These are phyloP conservation scores for Knoxia roxburghii DNA, from an alignment of 257 asterid species.

Conservation along the genomic window DNA sequence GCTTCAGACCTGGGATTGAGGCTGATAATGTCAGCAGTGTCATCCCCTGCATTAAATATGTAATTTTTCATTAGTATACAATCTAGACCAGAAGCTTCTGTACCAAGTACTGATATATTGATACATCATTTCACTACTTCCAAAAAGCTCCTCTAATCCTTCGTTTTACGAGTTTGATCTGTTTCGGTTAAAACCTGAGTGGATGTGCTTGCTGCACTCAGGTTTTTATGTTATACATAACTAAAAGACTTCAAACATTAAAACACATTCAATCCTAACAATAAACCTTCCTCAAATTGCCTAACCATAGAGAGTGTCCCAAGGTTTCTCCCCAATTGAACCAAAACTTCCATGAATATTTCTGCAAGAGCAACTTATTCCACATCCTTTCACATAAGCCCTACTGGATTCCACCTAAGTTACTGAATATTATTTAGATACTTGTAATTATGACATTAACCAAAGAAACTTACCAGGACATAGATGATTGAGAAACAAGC, in stretches of 20 bases:
- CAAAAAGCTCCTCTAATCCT: not conserved
- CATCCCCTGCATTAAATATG: slow-evolving; percentile 46
- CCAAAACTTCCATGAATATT: not conserved
- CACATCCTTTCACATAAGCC: not conserved
- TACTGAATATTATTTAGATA: not conserved
- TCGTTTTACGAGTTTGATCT: no score
- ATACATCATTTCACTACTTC: not conserved
- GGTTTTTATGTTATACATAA: not conserved
- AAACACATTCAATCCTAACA: not conserved
- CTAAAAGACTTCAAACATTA: not conserved
- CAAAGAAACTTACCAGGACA: slow-evolving; percentile 40
- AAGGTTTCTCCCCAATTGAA: not conserved
- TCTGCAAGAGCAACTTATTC: not conserved
- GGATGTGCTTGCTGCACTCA: not conserved
- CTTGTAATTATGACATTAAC: not conserved
- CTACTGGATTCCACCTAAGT: not conserved
- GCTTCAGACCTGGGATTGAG: slow-evolving; percentile 43
- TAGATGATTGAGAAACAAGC: slow-evolving; percentile 61
- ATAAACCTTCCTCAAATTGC: not conserved
- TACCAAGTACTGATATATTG: not conserved
- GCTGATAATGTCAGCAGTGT: slow-evolving; percentile 59
- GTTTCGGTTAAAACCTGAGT: not conserved
- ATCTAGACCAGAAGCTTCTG: not conserved
- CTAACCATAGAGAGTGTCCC: not conserved
- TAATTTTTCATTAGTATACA: not conserved